These are phyloP conservation scores for Candida xyloterini DNA, from an alignment of 805 yeast species.

Conservation along the genomic window DNA sequence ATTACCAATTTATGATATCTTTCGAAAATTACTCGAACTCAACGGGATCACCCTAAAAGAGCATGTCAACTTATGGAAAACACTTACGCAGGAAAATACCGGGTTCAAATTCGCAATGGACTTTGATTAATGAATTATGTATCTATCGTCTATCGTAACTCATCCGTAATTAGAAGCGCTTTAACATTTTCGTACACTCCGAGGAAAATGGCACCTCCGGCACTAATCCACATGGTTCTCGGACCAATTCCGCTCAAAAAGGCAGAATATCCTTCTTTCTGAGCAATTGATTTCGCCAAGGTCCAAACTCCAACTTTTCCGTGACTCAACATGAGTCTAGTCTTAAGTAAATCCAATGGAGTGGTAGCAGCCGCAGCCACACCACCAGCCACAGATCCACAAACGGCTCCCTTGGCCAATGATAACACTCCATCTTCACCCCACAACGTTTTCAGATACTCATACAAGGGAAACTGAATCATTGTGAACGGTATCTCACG, in stretches of 20 bases:
- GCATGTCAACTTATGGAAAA: conserved; percentile 46
- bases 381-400: conserved; percentile 83
- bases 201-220: conserved; percentile 96
- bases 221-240: conserved; percentile 94
- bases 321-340: conserved; percentile 77
- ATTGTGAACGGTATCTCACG: conserved; percentile 96
- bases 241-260: conserved; percentile 90
- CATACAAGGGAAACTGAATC: conserved; percentile 94
- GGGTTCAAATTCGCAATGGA: conserved; percentile 32
- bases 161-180: conserved; percentile 10
- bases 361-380: conserved; percentile 79
- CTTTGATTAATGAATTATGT: conserved; percentile 2
- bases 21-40: conserved; percentile 39
- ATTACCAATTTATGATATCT: conserved; percentile 63
- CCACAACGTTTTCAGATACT: conserved; percentile 66
- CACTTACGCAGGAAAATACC: conserved; percentile 23
- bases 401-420: conserved; percentile 75
- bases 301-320: conserved; percentile 42
- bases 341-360: conserved; percentile 75
- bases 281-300: conserved; percentile 51
- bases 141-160: neutral
- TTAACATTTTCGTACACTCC: conserved; percentile 85
- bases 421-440: conserved; percentile 43
- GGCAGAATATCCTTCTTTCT: conserved; percentile 70
- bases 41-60: conserved; percentile 4